Percentiles rank a stretch among this genome's conserved stretches.
phyloP scores from a whole-genome alignment of 352 stramenopile genomes.

The Phytophthora sansomeana region DNA sequence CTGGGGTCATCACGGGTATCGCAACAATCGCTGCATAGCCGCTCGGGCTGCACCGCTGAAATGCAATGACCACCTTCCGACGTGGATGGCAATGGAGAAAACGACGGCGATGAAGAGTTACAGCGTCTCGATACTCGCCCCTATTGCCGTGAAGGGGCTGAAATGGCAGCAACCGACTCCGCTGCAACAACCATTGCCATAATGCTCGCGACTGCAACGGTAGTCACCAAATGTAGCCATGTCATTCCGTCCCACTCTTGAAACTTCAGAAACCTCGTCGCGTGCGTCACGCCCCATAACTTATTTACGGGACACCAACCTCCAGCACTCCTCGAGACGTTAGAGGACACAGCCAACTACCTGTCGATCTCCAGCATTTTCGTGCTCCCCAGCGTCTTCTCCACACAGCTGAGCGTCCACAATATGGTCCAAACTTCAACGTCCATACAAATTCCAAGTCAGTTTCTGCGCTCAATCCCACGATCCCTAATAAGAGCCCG shows the following conservation, averaged over 20 bases:
- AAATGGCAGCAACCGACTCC: not conserved
- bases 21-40: conserved; percentile 23
- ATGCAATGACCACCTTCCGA: conserved; percentile 19
- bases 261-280: not conserved
- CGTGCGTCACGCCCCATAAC: not conserved
- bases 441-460: not conserved
- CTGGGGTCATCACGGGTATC: conserved; percentile 29
- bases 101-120: conserved; percentile 2
- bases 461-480: not conserved
- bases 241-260: not conserved
- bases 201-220: not conserved
- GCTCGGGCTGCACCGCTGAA: conserved; percentile 7
- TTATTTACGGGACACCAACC: not conserved
- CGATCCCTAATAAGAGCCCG: not conserved
- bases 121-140: not conserved
- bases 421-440: conserved; percentile 11
- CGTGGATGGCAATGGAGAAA: not conserved
- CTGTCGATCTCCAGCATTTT: not conserved
- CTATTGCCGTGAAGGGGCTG: not conserved
- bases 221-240: conserved; percentile 1
- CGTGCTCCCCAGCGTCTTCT: too few relatives aligned
- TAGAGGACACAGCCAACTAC: too few relatives aligned
- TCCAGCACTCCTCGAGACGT: too few relatives aligned
- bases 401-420: too few relatives aligned
- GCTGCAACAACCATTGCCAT: not conserved